A percentile compares a stretch with the other conserved stretches of the same genome.
phyloP scores from a whole-genome alignment of 805 yeast genomes.

The Wickerhamomyces bovis region DNA sequence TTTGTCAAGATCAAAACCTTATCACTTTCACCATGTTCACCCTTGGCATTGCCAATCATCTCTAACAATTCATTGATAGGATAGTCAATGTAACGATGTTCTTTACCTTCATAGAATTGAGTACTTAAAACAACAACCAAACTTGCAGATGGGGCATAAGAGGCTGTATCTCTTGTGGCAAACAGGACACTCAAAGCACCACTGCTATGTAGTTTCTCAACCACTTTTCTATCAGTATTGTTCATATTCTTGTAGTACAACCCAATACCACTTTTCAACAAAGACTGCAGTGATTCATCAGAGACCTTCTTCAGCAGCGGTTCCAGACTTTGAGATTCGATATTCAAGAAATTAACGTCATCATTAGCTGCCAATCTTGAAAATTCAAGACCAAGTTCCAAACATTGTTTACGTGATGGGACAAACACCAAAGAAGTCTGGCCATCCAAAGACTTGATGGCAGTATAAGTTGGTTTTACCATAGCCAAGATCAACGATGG shows the following conservation, averaged over 20 bases:
- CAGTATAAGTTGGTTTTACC: slow-evolving; percentile 43
- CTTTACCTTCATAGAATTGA: slow-evolving; percentile 63
- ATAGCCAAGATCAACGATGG: slow-evolving; percentile 48
- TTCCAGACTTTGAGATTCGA: slow-evolving; percentile 32
- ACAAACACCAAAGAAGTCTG: slow-evolving; percentile 46
- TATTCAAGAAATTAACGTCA: slow-evolving; percentile 33
- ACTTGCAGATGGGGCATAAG: slow-evolving; percentile 43
- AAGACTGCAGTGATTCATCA: slow-evolving; percentile 40
- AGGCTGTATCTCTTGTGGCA: slow-evolving; percentile 52
- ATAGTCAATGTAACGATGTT: slow-evolving; percentile 65
- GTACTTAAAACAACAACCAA: slow-evolving; percentile 67
- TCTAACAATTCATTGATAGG: slow-evolving; percentile 57
- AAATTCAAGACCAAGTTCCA: slow-evolving; percentile 45
- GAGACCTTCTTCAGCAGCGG: slow-evolving; percentile 37
- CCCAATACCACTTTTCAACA: slow-evolving; percentile 59
- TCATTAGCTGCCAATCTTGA: slow-evolving; percentile 32
- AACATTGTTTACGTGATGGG: slow-evolving; percentile 46
- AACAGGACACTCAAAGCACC: slow-evolving; percentile 52
- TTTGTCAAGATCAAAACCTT: slow-evolving; percentile 53
- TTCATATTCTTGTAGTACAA: slow-evolving; percentile 53
- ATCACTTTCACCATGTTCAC: slow-evolving; percentile 27
- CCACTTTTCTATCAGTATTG: slow-evolving; percentile 43
- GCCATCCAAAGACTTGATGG: slow-evolving; percentile 29
- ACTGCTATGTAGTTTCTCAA: slow-evolving; percentile 45
- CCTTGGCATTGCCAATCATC: slow-evolving; percentile 47